Conservation (phyloP, 2,329 filamentous ascomycete genomes). For the Talaromyces sp. region DNA sequence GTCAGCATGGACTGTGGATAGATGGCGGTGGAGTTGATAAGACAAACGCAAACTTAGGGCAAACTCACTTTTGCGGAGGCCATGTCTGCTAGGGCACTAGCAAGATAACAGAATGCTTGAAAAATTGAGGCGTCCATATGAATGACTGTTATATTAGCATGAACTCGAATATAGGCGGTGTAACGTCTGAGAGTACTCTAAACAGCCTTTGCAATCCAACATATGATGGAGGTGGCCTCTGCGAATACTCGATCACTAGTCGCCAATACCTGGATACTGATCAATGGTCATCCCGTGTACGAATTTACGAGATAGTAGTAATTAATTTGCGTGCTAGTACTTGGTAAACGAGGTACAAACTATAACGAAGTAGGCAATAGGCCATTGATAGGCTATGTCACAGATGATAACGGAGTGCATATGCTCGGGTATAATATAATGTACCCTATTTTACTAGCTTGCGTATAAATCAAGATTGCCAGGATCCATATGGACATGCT, state of each 20-base stretch:
- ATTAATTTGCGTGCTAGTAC: background rate
- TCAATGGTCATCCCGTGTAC: background rate
- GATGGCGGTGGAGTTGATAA: background rate
- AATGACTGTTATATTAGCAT: background rate
- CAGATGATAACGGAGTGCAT: background rate
- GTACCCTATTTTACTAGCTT: background rate
- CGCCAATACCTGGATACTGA: background rate
- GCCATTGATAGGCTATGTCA: background rate
- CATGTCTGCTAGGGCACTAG: background rate
- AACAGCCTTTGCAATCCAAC: background rate
- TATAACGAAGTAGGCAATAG: background rate
- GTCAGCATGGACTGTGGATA: background rate
- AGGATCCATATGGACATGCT: background rate
- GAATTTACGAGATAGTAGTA: background rate
- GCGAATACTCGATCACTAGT: background rate
- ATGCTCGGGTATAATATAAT: background rate
- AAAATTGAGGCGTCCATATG: background rate
- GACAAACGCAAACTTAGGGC: background rate
- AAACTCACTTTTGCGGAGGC: background rate
- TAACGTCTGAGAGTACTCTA: background rate
- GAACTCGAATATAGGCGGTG: background rate
- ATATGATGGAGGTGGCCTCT: background rate
- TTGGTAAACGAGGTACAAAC: background rate
- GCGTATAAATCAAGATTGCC: background rate
- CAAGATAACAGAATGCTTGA: background rate